These are phyloP conservation scores for Paraphaeosphaeria sporulosa DNA, from an alignment of 2,329 filamentous ascomycete species.

Conservation along the genomic window DNA sequence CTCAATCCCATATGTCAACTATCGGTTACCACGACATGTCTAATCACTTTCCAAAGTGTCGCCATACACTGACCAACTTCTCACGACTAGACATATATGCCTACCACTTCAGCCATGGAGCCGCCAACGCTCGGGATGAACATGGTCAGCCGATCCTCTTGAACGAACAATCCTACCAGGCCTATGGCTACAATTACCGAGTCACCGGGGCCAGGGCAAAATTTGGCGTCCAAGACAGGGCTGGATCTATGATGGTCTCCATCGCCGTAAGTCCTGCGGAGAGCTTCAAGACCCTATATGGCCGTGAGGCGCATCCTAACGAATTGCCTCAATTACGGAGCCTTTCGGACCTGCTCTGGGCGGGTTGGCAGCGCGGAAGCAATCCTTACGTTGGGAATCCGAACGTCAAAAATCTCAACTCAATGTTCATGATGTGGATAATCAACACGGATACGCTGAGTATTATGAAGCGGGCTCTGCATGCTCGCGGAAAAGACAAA, in stretches of 20 bases:
- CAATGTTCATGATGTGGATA: slow-evolving; percentile 5
- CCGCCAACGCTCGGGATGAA: background rate
- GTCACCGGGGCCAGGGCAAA: slow-evolving; percentile 1
- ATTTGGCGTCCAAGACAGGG: slow-evolving; percentile 6
- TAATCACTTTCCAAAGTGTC: background rate
- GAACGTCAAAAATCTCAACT: background rate
- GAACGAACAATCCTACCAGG: background rate
- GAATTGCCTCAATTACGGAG: background rate
- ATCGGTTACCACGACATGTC: background rate
- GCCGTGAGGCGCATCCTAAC: background rate
- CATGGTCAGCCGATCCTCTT: background rate
- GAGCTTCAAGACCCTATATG: background rate
- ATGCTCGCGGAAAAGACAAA: background rate
- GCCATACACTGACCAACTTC: background rate
- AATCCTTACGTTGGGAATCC: background rate
- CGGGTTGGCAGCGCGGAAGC: slow-evolving; percentile 3
- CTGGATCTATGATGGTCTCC: background rate
- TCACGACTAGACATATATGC: background rate
- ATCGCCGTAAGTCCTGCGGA: background rate
- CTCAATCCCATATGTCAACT: background rate
- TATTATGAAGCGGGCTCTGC: slow-evolving; percentile 4
- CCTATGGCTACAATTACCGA: background rate
- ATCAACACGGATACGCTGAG: slow-evolving; percentile 1
- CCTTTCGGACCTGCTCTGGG: background rate
- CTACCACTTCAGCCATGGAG: background rate